These are phyloP conservation scores for Leptographium galeiforme DNA, from an alignment of 2,329 filamentous ascomycete species.

Conservation along the genomic window DNA sequence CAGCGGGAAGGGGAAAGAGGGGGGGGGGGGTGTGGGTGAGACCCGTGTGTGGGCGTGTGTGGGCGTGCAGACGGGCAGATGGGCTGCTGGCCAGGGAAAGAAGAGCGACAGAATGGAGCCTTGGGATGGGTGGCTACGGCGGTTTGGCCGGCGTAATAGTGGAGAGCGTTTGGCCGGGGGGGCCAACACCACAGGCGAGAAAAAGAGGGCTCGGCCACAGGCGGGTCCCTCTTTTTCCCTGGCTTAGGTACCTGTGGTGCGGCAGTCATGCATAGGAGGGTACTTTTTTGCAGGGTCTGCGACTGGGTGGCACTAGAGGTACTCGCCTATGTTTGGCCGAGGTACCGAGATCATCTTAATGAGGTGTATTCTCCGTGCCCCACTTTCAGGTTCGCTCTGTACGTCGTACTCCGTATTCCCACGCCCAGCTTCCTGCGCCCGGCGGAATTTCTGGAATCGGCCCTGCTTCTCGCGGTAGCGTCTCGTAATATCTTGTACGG, in stretches of 20 bases:
- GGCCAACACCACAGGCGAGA: constrained; percentile 9
- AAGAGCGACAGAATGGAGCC: not conserved
- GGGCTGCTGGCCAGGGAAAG: not conserved
- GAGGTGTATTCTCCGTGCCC: constrained; percentile 1
- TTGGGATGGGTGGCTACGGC: constrained; percentile 27
- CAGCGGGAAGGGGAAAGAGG: not conserved
- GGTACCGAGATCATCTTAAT: not conserved
- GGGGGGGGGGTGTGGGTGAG: not conserved
- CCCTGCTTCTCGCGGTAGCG: constrained; percentile 6
- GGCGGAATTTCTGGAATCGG: constrained; percentile 9
- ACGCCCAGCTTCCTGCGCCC: not conserved
- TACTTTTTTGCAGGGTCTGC: not conserved
- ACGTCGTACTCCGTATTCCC: too few relatives aligned
- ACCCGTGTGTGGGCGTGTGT: too few relatives aligned
- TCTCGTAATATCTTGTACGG: too few relatives aligned
- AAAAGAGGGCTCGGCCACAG: constrained; percentile 10
- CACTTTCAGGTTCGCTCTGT: not conserved
- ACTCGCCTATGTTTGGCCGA: not conserved
- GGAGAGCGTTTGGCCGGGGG: constrained; percentile 22
- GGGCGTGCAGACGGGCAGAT: not conserved
- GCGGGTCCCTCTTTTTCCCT: constrained; percentile 4
- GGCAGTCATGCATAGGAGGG: too few relatives aligned
- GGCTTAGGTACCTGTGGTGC: not conserved
- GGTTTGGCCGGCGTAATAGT: constrained; percentile 47
- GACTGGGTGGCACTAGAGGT: not conserved